Conservation (phyloP, 1,284 basidiomycete genomes). For the Marasmius sp. region DNA sequence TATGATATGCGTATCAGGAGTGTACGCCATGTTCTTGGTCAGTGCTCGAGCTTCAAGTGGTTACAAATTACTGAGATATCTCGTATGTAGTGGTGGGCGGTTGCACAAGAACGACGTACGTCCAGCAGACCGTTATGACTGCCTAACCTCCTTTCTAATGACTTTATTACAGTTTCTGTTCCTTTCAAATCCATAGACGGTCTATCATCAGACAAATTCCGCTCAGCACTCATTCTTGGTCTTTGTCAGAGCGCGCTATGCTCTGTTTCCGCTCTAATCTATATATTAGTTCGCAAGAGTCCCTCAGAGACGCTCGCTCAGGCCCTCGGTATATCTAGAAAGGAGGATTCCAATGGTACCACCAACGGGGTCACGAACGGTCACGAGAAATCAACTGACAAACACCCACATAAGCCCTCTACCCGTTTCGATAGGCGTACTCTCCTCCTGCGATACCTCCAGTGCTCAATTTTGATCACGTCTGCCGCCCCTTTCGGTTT, state of each 20-base stretch:
- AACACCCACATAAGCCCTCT: constrained; percentile 31
- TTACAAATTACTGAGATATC: constrained; percentile 12
- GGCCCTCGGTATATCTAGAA: constrained; percentile 44
- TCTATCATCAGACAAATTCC: constrained; percentile 73
- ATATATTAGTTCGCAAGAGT: constrained; percentile 72
- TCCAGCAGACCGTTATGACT: constrained; percentile 9
- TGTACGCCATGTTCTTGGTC: constrained; percentile 80
- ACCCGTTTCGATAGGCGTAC: constrained; percentile 44
- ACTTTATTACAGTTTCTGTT: constrained; percentile 65
- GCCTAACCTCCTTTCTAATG: constrained; percentile 3
- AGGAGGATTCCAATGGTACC: constrained; percentile 22
- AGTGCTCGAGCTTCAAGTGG: constrained; percentile 23
- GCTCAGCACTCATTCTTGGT: constrained; percentile 85
- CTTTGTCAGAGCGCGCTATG: constrained; percentile 86
- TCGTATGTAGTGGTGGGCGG: constrained; percentile 72
- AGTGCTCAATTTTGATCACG: constrained; percentile 88
- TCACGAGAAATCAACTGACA: constrained; percentile 19
- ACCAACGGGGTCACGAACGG: constrained; percentile 26
- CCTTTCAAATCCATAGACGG: constrained; percentile 76
- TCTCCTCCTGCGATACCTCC: constrained; percentile 74
- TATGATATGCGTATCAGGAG: constrained; percentile 63
- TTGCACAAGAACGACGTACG: constrained; percentile 88
- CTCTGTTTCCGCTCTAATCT: constrained; percentile 75
- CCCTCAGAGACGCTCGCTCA: constrained; percentile 49
- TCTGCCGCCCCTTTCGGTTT: constrained; percentile 94